phyloP scores from a whole-genome alignment of 495 filamentous ascomycete genomes.

The Aspergillus heteromorphus region DNA sequence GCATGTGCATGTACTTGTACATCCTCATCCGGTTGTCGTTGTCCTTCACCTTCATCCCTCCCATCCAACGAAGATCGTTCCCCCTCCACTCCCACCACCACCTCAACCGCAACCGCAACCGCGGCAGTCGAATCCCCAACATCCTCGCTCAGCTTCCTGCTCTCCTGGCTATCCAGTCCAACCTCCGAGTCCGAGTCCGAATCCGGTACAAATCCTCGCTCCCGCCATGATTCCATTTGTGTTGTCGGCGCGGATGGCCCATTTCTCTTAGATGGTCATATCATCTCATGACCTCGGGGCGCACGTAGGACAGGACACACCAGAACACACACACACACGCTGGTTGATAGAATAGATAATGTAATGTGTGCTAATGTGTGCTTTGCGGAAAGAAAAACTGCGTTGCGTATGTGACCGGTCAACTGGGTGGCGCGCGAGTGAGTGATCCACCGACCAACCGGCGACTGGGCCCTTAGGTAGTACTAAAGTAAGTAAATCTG shows the following conservation, averaged over 20 bases:
- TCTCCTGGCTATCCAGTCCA: conserved; percentile 35
- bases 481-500: too few relatives aligned
- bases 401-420: not conserved
- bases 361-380: too few relatives aligned
- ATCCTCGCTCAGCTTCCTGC: conserved; percentile 12
- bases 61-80: not conserved
- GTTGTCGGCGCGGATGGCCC: conserved; percentile 33
- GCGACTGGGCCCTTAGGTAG: too few relatives aligned
- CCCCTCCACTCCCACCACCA: too few relatives aligned
- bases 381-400: not conserved
- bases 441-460: not conserved
- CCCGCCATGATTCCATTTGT: conserved; percentile 59
- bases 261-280: conserved; percentile 38
- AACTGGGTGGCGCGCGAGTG: not conserved
- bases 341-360: too few relatives aligned
- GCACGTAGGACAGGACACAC: too few relatives aligned
- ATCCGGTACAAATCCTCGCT: conserved; percentile 57
- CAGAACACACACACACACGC: too few relatives aligned
- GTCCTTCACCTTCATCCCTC: not conserved
- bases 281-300: conserved; percentile 22
- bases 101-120: not conserved
- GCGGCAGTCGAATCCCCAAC: conserved; percentile 12
- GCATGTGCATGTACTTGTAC: not conserved
- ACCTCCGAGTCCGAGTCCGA: conserved; percentile 61
- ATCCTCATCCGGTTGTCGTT: not conserved